phyloP scores from a whole-genome alignment of 179 eudicot species.

The Silene coronaria region DNA sequence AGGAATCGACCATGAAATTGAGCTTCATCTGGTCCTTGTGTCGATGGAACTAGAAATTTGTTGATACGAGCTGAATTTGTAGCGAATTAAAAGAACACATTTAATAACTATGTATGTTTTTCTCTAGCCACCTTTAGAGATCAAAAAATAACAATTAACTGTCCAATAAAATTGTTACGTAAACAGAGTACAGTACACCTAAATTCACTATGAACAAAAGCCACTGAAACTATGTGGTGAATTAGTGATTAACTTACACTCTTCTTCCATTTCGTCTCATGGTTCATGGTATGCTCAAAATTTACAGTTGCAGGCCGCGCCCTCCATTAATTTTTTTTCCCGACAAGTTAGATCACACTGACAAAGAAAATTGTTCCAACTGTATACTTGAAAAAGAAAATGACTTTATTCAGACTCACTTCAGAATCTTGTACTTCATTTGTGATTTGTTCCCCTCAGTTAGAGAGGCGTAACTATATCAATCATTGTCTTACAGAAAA shows the following conservation, averaged over 20 bases:
- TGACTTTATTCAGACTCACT: constrained; percentile 4
- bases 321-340: constrained; percentile 6
- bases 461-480: not conserved
- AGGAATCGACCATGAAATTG: no score
- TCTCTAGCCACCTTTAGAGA: no score
- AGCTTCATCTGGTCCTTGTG: no score
- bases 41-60: no score
- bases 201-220: not conserved
- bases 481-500: constrained; percentile 24
- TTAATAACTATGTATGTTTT: not conserved
- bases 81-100: not conserved
- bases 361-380: not conserved
- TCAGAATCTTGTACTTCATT: not conserved
- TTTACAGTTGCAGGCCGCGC: constrained; percentile 9
- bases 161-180: not conserved
- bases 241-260: not conserved
- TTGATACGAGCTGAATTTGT: not conserved
- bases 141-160: no score
- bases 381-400: constrained; percentile 7
- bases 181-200: not conserved
- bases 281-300: not conserved
- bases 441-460: not conserved
- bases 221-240: not conserved
- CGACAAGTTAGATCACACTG: not conserved
- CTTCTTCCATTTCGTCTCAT: constrained; percentile 6